Conservation (phyloP, 495 filamentous ascomycete genomes). For the Lophium mytilinum region DNA sequence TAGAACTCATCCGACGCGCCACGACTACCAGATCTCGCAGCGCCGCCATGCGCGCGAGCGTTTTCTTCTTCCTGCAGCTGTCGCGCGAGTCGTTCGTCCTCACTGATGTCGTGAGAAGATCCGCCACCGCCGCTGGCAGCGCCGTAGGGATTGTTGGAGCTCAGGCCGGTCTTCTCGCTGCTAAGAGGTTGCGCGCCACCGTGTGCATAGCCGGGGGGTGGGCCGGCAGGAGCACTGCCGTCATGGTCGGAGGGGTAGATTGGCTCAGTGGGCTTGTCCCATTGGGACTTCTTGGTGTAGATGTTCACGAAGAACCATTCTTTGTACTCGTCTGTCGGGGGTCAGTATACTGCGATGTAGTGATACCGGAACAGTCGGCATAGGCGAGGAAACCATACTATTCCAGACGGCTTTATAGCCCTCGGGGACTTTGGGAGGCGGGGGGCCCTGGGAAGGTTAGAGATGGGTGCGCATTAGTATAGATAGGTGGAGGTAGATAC, state of each 20-base stretch:
- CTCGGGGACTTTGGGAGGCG: constrained; percentile 77
- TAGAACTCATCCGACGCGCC: constrained; percentile 44
- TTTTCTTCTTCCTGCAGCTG: constrained; percentile 79
- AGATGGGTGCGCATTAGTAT: not conserved
- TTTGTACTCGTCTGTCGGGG: constrained; percentile 24
- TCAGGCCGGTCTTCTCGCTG: constrained; percentile 48
- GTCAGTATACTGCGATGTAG: not conserved
- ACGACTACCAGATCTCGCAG: constrained; percentile 15
- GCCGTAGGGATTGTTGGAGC: constrained; percentile 54
- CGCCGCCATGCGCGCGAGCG: constrained; percentile 41
- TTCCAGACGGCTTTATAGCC: constrained; percentile 84
- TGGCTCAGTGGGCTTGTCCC: constrained; percentile 65
- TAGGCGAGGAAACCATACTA: constrained; percentile 44
- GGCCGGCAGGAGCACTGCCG: constrained; percentile 29
- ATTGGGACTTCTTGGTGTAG: constrained; percentile 78
- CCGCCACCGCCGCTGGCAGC: constrained; percentile 5
- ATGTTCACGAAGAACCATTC: constrained; percentile 80
- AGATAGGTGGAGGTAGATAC: not conserved
- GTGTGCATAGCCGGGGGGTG: constrained; percentile 56
- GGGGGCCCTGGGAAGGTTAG: constrained; percentile 50
- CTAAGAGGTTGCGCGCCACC: constrained; percentile 29
- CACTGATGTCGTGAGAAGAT: constrained; percentile 42
- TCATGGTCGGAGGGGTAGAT: constrained; percentile 42
- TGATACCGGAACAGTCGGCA: not conserved
- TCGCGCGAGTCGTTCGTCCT: constrained; percentile 66